Conservation (phyloP, 2,329 filamentous ascomycete species). For the Colletotrichum nymphaeae region DNA sequence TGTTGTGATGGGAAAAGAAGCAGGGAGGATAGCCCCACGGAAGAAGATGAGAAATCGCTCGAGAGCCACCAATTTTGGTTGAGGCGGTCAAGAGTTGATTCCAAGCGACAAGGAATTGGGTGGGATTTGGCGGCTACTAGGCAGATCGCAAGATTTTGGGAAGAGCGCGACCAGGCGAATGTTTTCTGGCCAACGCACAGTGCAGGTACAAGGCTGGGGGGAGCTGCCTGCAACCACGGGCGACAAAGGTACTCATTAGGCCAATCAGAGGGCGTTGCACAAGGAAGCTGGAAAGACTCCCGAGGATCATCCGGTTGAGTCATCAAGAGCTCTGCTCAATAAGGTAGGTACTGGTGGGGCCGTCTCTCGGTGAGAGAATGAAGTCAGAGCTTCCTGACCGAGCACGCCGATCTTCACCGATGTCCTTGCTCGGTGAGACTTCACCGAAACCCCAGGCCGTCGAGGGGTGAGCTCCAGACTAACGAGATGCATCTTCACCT, state of each 20-base stretch:
- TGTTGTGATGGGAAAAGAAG: not conserved
- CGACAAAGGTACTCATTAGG: not conserved
- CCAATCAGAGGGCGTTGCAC: constrained; percentile 11
- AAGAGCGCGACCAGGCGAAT: constrained; percentile 24
- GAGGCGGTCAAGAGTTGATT: not conserved
- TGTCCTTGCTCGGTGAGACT: not conserved
- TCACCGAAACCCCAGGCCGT: too few relatives aligned
- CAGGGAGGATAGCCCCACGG: not conserved
- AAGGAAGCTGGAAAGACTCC: not conserved
- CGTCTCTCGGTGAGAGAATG: not conserved
- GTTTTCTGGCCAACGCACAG: constrained; percentile 25
- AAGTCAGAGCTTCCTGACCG: constrained; percentile 12
- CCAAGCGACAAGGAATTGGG: not conserved
- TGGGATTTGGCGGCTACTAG: constrained; percentile 4
- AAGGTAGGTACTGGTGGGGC: not conserved
- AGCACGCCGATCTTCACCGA: not conserved
- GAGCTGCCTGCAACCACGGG: constrained; percentile 23
- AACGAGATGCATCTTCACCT: too few relatives aligned
- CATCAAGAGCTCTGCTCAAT: not conserved
- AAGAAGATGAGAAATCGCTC: not conserved
- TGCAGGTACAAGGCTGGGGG: constrained; percentile 22
- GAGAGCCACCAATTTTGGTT: not conserved
- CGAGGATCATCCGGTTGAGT: constrained; percentile 28
- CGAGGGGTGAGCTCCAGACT: too few relatives aligned
- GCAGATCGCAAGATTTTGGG: constrained; percentile 29